Base-by-base conservation (phyloP, 257 asterid genomes). In the Ilex asprella region DNA sequence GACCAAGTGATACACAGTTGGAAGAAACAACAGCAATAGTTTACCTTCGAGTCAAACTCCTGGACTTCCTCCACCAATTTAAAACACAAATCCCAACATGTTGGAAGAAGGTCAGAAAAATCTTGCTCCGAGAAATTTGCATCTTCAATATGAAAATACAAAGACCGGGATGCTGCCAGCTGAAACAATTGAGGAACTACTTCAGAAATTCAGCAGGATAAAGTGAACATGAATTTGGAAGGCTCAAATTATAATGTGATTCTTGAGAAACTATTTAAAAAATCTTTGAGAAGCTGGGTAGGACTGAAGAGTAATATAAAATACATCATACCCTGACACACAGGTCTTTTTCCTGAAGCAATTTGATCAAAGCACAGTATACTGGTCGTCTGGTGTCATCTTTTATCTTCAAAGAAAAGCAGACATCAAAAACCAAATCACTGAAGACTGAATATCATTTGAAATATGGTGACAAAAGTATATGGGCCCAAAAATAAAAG, bases 21-120 rank as follows among this genome's bases (percentile, higher is more conserved):
- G 3, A 39, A 55, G 31, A 55, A 50, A 32, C 11, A 44, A 16
- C 13, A 31, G 64, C 35, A 30, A 31, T 31, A 68, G 65, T 78
- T 61, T 69, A 86, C 97, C 83, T 93, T 93, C 31, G 99, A 89
- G 82, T 93, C 99, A 69, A 93, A 86, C 76, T 93, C 99, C 67
- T 87, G 87, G 43, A 87, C 97, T 74, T 89, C 96, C 65, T 89
- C 97, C 30, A 82, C 86, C 76, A 93, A 74, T 70, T 84, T 81
- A 81, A 93, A 93, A 73, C 96, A 82, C 51, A 85, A 79, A 70
- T 93, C 93, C 97, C 95, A 93, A 75, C 95, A 93, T 16, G 77
- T 62, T 2, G 93, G 86, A 70, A 89, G 88, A 81, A 93, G 96
- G 80, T 90, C 92, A 27, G 71, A 75, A 63, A 90, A 93, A 41